These are phyloP conservation scores for Botrytis galanthina DNA, from an alignment of 2,329 filamentous ascomycete genomes.

Conservation along the genomic window DNA sequence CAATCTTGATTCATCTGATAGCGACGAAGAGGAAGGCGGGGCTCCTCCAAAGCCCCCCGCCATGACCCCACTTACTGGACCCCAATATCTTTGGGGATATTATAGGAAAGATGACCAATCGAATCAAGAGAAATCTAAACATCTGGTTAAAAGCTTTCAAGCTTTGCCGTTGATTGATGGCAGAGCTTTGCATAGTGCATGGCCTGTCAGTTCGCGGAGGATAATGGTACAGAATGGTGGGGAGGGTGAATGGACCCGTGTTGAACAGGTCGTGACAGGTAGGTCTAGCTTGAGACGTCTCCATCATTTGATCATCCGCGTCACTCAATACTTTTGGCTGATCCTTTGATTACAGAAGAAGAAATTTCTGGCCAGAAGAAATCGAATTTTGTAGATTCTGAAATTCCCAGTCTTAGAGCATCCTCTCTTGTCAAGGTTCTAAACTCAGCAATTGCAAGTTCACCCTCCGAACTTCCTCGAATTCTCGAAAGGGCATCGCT, in stretches of 20 bases:
- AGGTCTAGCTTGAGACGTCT: neutral
- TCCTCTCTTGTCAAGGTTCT: constrained; percentile 5
- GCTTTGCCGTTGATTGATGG: neutral
- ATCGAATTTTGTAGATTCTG: neutral
- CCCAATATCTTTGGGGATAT: constrained; percentile 6
- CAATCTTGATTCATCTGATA: neutral
- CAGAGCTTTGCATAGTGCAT: constrained; percentile 6
- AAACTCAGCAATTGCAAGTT: neutral
- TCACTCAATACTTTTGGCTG: neutral
- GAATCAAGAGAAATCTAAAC: too few species aligned
- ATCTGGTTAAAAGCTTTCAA: neutral
- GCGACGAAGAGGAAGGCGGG: neutral
- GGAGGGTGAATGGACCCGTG: neutral
- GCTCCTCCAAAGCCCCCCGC: neutral
- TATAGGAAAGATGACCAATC: neutral
- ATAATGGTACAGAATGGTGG: too few species aligned
- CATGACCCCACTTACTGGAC: constrained; percentile 12
- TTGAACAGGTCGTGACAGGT: neutral
- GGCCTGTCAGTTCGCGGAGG: neutral
- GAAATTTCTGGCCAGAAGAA: neutral
- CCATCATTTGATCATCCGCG: neutral
- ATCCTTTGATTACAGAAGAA: neutral
- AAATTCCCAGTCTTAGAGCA: neutral
- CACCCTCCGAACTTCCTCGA: neutral
- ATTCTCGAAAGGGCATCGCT: constrained; percentile 12